Conservation (phyloP, 495 filamentous ascomycete species). For the Poronia punctata region DNA sequence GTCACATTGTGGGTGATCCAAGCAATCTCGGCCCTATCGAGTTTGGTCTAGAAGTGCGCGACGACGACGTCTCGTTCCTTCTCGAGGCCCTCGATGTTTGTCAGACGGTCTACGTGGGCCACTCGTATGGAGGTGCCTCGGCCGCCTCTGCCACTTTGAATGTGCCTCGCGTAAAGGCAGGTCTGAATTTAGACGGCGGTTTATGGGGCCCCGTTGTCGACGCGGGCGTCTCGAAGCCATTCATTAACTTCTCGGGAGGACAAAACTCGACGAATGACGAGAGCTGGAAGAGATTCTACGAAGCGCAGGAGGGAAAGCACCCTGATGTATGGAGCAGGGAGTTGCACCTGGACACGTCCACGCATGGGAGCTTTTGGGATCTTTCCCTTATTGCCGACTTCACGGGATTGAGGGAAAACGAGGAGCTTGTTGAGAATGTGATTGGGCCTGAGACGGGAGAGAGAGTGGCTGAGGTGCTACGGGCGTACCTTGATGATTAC, state of each 20-base stretch:
- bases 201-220: conserved; percentile 5
- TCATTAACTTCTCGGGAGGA: conserved; percentile 4
- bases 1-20: background rate
- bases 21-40: conserved; percentile 1
- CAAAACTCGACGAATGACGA: background rate
- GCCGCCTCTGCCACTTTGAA: conserved; percentile 1
- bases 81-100: conserved; percentile 2
- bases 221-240: conserved; percentile 1
- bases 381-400: conserved; percentile 6
- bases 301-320: conserved; percentile 1
- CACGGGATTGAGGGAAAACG: conserved; percentile 4
- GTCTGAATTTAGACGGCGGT: conserved; percentile 2
- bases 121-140: conserved; percentile 2
- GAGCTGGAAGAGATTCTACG: conserved; percentile 1
- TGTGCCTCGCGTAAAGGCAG: conserved; percentile 1
- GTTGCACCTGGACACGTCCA: background rate
- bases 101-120: conserved; percentile 4
- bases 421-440: conserved; percentile 1
- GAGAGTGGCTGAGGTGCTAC: conserved; percentile 2
- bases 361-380: conserved; percentile 7
- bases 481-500: conserved; percentile 2
- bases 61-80: conserved; percentile 4
- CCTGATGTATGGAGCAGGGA: conserved; percentile 1
- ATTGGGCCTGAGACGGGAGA: background rate
- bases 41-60: conserved; percentile 4